Evolutionary conservation across 768 basidiomycete genomes (phyloP), one percentile per base, ranked within the genome.

Genomic region (Tephrocybe sp.): DNA sequence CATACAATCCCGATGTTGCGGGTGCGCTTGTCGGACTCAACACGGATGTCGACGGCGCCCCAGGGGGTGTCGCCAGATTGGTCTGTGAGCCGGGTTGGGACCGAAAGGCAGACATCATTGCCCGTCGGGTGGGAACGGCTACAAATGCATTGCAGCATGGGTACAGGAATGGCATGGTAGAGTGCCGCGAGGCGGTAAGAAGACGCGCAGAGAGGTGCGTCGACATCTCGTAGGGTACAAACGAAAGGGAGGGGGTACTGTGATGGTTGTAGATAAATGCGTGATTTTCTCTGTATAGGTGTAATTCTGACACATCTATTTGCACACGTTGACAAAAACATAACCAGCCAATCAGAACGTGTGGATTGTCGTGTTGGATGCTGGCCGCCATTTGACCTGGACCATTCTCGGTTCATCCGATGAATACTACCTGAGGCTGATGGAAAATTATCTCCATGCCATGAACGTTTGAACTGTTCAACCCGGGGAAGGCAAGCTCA

Each of bases 41-140:
- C 32, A 16, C 16, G 3, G 32, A 34, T 16, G 32, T 34, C 3
- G 32, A 34, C 9, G 32, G n/a, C n/a, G n/a, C n/a, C n/a, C n/a
- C n/a, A n/a, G 36, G 41, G 1, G 41, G 41, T 9, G 48, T 24
- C 11, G 9, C 39, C 2, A 47, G 37, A 24, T 22, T 34, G 15
- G 43, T 13, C 18, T 28, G 21, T 11, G 45, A 1, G 34, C 58
- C 61, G 51, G 65, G 61, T 44, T 65, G 59, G 32, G 74, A 69
- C 15, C 79, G 78, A 54, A 78, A 71, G 7, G 83, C 80, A 35
- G 86, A 84, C 81, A 86, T 84, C 79, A 85, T 80, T 1, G 84
- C 83, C 59, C 80, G 75, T 47, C 84, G 77, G 49, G 64, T 62
- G 56, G 71, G 68, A 32, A 64, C 69, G 49, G 67, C 66, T 25